Base-by-base conservation (phyloP, 2,329 filamentous ascomycete species). In the Aspergillus awamori region DNA sequence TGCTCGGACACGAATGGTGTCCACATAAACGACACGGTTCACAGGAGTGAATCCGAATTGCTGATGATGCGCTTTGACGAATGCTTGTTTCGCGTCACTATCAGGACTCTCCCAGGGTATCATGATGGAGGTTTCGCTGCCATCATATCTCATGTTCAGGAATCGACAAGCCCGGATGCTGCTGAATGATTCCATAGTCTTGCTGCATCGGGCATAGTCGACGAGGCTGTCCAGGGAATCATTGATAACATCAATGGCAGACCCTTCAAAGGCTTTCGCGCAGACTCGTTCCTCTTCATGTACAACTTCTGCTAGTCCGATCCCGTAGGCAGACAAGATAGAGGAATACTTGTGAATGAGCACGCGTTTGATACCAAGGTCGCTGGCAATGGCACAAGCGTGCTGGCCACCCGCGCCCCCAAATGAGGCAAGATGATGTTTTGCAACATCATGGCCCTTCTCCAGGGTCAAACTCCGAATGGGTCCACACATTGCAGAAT, bases 321-420 rank as follows among this genome's bases (percentile, higher is more conserved):
- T 96, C 7, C 93, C 93, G 67, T 96, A 96, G 0, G 93, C 93
- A 0, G 92, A 96, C 0, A 97, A 82, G 0, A 97, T 91, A 0
- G 92, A 96, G 0, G 92, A 96, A 74, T 96, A 96, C 56, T 90
- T 83, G 74, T 96, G 93, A 2, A 97, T 84, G 2, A 96, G 79
- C 33, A 96, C 94, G 72, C 94, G 91, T 39, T 83, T 84, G 68
- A 97, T 92, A 0, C 92, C 92, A 2, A 97, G 81, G 4, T 89
- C 89, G 70, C 92, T 87, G 1, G 92, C 93, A 67, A 96, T 96
- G 1, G 91, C 92, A 15, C 95, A 90, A 1, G 93, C 93, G 70
- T 97, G 93, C 73, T 97, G 93, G 0, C 93, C 93, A 43, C 93
- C 93, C 0, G 93, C 93, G 49, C 93, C 93, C 41, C 93, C 93